Percentiles rank a stretch among this genome's conserved stretches.
These are phyloP conservation scores for Suillus subalutaceus DNA, from an alignment of 768 basidiomycete species.

Conservation along the genomic window DNA sequence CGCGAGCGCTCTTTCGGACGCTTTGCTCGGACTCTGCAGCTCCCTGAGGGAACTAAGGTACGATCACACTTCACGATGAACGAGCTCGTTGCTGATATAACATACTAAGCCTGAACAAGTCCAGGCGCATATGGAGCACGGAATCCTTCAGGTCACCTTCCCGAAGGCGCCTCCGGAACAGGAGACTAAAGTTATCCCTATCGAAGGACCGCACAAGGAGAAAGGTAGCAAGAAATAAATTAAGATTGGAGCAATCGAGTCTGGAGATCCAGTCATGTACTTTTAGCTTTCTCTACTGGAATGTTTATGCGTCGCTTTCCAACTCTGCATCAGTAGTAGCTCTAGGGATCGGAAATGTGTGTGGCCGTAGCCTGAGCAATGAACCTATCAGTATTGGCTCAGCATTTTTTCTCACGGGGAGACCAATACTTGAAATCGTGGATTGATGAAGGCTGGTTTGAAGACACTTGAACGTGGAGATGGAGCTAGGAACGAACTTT, in stretches of 20 bases:
- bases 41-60: slow-evolving; percentile 54
- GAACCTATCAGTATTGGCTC: too few relatives aligned
- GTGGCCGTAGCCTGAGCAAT: too few relatives aligned
- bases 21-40: slow-evolving; percentile 47
- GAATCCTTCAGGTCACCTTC: not conserved
- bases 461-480: slow-evolving; percentile 24
- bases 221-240: not conserved
- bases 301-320: not conserved
- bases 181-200: not conserved
- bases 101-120: not conserved
- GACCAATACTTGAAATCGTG: not conserved
- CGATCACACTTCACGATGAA: not conserved
- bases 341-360: not conserved
- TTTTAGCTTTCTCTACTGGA: not conserved
- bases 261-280: not conserved
- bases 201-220: not conserved
- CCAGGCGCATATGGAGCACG: not conserved
- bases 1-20: slow-evolving; percentile 48
- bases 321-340: not conserved
- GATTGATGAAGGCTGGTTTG: not conserved
- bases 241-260: not conserved
- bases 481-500: slow-evolving; percentile 69
- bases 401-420: slow-evolving; percentile 2
- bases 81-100: not conserved
- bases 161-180: not conserved